phyloP scores from a whole-genome alignment of 2,329 filamentous ascomycete genomes.

The Sodiomyces alkalinus region DNA sequence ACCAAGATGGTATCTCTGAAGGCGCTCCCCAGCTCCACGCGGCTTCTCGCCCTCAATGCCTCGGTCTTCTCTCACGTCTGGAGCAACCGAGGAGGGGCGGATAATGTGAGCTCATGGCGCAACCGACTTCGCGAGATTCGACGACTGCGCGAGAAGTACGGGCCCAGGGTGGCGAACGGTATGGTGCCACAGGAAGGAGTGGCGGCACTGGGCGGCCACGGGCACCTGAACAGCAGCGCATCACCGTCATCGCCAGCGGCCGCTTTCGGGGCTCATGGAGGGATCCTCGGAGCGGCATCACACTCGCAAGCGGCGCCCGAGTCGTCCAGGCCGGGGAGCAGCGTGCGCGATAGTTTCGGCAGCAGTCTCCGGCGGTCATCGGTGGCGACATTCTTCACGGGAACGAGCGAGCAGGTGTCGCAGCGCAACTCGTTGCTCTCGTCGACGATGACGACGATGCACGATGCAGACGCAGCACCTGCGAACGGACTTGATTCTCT shows the following conservation, averaged over 20 bases:
- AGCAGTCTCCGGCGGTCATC: slow-evolving; percentile 46
- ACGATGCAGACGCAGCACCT: slow-evolving; percentile 35
- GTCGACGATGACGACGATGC: slow-evolving; percentile 33
- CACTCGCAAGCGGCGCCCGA: slow-evolving; percentile 10
- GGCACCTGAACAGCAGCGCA: slow-evolving; percentile 12
- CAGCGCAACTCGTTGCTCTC: slow-evolving; percentile 42
- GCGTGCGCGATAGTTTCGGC: slow-evolving; percentile 43
- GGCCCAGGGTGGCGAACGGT: slow-evolving; percentile 13
- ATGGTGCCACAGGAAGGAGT: slow-evolving; percentile 9
- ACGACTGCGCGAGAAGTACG: slow-evolving; percentile 57
- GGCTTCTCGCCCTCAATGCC: slow-evolving; percentile 80
- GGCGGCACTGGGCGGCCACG: slow-evolving; percentile 9
- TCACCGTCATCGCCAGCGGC: slow-evolving; percentile 14
- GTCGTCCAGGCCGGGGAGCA: slow-evolving; percentile 25
- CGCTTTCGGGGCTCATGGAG: slow-evolving; percentile 13
- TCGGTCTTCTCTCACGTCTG: slow-evolving; percentile 91
- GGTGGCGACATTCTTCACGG: slow-evolving; percentile 49
- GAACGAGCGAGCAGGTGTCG: slow-evolving; percentile 37
- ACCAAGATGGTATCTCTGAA: slow-evolving; percentile 77
- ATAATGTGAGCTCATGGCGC: slow-evolving; percentile 81
- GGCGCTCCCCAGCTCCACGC: slow-evolving; percentile 71
- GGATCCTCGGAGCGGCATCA: slow-evolving; percentile 3
- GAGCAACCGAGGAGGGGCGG: slow-evolving; percentile 59
- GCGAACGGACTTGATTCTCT: slow-evolving; percentile 14
- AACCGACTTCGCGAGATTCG: slow-evolving; percentile 75